A percentile compares a stretch with the other conserved stretches of the same genome.
Evolutionary conservation across 768 basidiomycete species (phyloP).

Genomic region (Mycena vitilis): DNA sequence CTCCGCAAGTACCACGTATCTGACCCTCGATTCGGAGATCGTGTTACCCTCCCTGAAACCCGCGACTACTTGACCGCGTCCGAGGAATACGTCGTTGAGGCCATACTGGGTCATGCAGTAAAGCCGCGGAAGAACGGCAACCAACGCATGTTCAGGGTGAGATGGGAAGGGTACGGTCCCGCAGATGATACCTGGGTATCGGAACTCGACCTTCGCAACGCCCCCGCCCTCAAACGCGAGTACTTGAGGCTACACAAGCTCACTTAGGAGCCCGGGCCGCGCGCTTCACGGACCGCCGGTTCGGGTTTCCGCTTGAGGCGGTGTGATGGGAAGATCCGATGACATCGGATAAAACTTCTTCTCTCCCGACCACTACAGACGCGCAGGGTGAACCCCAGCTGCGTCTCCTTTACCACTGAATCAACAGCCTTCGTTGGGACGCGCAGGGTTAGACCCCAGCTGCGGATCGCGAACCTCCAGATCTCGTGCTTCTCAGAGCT

Average conservation of each 20-base stretch:
- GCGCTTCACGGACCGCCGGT: too few relatives aligned
- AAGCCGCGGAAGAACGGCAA: constrained; percentile 14
- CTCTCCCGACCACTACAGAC: too few relatives aligned
- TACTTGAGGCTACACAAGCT: constrained; percentile 10
- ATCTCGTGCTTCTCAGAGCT: too few relatives aligned
- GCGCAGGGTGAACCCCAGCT: too few relatives aligned
- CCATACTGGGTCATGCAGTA: constrained; percentile 22
- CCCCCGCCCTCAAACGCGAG: constrained; percentile 32
- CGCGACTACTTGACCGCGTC: constrained; percentile 26
- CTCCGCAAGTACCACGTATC: constrained; percentile 37
- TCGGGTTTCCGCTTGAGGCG: too few relatives aligned
- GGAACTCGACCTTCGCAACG: constrained; percentile 37
- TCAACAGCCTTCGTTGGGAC: too few relatives aligned
- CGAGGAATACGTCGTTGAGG: constrained; percentile 37
- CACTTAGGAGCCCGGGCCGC: too few relatives aligned
- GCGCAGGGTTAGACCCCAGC: too few relatives aligned
- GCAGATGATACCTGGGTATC: constrained; percentile 39
- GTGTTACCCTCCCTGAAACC: constrained; percentile 28
- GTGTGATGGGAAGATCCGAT: too few relatives aligned
- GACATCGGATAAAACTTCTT: too few relatives aligned
- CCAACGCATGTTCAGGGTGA: constrained; percentile 28
- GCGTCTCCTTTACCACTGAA: too few relatives aligned
- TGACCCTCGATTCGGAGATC: constrained; percentile 28
- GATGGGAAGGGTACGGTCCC: constrained; percentile 40
- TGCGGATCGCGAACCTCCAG: too few relatives aligned